Evolutionary conservation across 192 early-diverging fungal genomes (phyloP), one percentile per base, ranked within the genome.

Genomic region (Rhizophagus clarus): DNA sequence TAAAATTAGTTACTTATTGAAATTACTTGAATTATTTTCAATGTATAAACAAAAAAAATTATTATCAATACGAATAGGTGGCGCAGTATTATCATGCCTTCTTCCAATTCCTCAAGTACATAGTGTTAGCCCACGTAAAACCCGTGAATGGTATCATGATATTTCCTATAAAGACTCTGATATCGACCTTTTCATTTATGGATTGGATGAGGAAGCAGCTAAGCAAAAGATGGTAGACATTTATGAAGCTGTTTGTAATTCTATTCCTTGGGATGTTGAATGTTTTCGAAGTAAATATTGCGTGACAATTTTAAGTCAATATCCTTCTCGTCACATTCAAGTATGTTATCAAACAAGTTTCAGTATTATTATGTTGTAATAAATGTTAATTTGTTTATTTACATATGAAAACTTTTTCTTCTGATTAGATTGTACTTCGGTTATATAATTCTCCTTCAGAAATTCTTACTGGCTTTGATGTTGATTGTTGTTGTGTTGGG

Each of bases 141-240:
- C 29, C 32, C 45, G 72, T 9, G 49, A 77, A 6, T 40, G 37
- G 37, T 64, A 66, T 49, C 61, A 77, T 77, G 61, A 64, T 24
- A 29, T 66, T 37, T 14, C 8, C 10, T 77, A 64, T 49, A 34
- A 3, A 20, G 79, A 61, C 11, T 77, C 74, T 9, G 85, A 86
- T 56, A 84, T 86, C n/a, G 85, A 86, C 62, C 45, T 86, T 8
- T 87, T 87, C 40, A 87, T 86, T 31, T 86, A 80, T 45, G 85
- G 85, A n/a, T 37, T 86, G 14, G 72, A 83, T 63, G 85, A 86
- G 63, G 83, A 86, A 24, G 80, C 15, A 11, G 85, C 85, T 14
- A 87, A 85, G 68, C 14, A 37, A 63, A 86, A 86, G 61, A 86
- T 86, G 85, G 1, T 71, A 37, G 29, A 82, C 11, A 84, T 86